phyloP scores from a whole-genome alignment of 2,329 filamentous ascomycete species.

The Colletotrichum lini region DNA sequence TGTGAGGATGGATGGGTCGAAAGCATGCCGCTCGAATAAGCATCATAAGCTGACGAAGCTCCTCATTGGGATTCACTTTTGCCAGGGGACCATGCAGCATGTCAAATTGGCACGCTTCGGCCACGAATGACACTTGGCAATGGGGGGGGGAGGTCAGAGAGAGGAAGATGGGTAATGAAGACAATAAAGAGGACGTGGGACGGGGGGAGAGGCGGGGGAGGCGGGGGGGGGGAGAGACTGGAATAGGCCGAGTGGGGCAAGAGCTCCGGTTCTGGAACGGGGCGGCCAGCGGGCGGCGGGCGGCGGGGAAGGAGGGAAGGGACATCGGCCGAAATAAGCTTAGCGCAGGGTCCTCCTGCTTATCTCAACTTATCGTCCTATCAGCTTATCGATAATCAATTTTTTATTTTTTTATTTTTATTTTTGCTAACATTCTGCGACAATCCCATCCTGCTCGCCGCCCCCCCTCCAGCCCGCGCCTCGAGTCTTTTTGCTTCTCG shows the following conservation, averaged over 20 bases:
- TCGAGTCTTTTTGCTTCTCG: slow-evolving; percentile 9
- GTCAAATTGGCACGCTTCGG: background rate
- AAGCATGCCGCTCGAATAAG: background rate
- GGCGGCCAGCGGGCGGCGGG: background rate
- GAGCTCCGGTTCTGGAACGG: slow-evolving; percentile 25
- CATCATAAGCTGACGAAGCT: slow-evolving; percentile 1
- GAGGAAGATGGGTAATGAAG: slow-evolving; percentile 13
- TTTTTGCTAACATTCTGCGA: slow-evolving; percentile 2
- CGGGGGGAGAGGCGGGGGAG: slow-evolving; percentile 22
- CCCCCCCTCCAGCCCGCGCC: slow-evolving; percentile 5
- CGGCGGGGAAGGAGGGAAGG: background rate
- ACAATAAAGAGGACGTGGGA: slow-evolving; percentile 10
- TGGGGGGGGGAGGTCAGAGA: slow-evolving; percentile 9
- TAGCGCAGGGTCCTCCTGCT: slow-evolving; percentile 20
- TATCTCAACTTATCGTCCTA: background rate
- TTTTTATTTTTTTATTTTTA: slow-evolving; percentile 14
- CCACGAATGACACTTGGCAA: slow-evolving; percentile 27
- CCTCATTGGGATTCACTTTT: background rate
- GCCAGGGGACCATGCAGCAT: slow-evolving; percentile 18
- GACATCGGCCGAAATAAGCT: background rate
- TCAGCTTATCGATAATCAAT: slow-evolving; percentile 34
- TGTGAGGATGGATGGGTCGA: too few relatives aligned
- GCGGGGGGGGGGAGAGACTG: slow-evolving; percentile 15
- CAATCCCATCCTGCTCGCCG: background rate
- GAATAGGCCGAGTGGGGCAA: slow-evolving; percentile 20